Percentiles rank a stretch among this genome's conserved stretches.
Conservation (phyloP, 305 asterid genomes). For the Vinca major region DNA sequence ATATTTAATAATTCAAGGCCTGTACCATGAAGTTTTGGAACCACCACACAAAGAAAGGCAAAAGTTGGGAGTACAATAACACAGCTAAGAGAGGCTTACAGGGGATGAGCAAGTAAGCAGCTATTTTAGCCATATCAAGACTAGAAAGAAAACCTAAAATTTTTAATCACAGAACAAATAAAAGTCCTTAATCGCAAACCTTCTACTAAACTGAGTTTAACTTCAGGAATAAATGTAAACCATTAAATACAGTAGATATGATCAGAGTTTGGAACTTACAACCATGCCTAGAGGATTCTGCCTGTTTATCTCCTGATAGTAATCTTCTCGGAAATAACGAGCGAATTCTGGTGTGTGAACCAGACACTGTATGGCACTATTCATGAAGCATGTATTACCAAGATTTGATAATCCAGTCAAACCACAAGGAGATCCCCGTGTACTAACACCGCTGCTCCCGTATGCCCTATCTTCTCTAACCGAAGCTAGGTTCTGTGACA, state of each 20-base stretch:
- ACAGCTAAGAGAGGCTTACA: too few relatives aligned
- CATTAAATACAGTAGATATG: slow-evolving; percentile 1
- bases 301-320: slow-evolving; percentile 86
- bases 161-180: background rate
- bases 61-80: too few relatives aligned
- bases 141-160: background rate
- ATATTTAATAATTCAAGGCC: too few relatives aligned
- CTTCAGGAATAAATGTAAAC: background rate
- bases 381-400: slow-evolving; percentile 99
- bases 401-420: slow-evolving; percentile 92
- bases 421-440: slow-evolving; percentile 91
- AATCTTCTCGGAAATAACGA: slow-evolving; percentile 87
- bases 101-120: too few relatives aligned
- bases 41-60: too few relatives aligned
- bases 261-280: slow-evolving; percentile 53
- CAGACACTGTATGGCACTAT: slow-evolving; percentile 96
- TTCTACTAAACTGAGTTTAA: background rate
- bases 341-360: slow-evolving; percentile 98
- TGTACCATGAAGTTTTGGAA: too few relatives aligned
- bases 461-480: slow-evolving; percentile 47
- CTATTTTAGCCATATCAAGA: background rate
- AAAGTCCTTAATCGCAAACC: background rate
- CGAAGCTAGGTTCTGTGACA: slow-evolving; percentile 38
- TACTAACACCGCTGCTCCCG: slow-evolving; percentile 75
- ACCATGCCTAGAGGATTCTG: slow-evolving; percentile 99